phyloP scores from a whole-genome alignment of 768 basidiomycete genomes.

The Cystofilobasidium capitatum region DNA sequence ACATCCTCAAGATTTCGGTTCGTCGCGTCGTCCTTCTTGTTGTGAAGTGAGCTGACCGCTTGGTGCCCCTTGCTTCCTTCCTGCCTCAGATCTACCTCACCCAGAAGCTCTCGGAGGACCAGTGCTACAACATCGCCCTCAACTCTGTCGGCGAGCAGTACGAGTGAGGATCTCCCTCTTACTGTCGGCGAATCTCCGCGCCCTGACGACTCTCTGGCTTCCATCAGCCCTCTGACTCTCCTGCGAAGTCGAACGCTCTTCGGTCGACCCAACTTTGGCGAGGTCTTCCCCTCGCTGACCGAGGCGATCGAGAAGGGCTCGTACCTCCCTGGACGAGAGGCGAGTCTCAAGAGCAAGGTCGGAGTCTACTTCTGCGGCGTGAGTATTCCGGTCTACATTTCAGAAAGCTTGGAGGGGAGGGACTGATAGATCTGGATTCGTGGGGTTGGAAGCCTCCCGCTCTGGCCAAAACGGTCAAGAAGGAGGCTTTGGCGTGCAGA shows the following conservation, averaged over 20 bases:
- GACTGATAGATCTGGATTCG: too few species aligned
- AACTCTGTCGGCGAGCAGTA: conserved; percentile 46
- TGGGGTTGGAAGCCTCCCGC: conserved; percentile 54
- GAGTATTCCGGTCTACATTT: too few species aligned
- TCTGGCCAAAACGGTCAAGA: conserved; percentile 67
- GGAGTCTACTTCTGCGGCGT: conserved; percentile 81
- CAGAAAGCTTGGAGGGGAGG: too few species aligned
- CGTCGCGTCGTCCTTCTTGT: neutral
- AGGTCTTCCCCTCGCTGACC: conserved; percentile 64
- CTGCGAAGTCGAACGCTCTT: conserved; percentile 82
- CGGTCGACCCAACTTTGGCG: conserved; percentile 81
- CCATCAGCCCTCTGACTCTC: conserved; percentile 58
- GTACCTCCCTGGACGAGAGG: conserved; percentile 67
- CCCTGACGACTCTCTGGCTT: neutral
- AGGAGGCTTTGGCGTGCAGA: conserved; percentile 53
- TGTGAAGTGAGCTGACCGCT: neutral
- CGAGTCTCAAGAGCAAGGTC: conserved; percentile 72
- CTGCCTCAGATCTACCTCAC: conserved; percentile 59
- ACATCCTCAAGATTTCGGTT: conserved; percentile 69
- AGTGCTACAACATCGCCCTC: conserved; percentile 84
- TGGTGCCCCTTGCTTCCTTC: neutral
- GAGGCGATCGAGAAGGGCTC: conserved; percentile 70
- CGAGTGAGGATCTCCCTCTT: conserved; percentile 29
- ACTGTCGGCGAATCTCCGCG: neutral
- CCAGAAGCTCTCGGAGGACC: conserved; percentile 71